These are phyloP conservation scores for Nemania serpens DNA, from an alignment of 2,329 filamentous ascomycete species.

Conservation along the genomic window DNA sequence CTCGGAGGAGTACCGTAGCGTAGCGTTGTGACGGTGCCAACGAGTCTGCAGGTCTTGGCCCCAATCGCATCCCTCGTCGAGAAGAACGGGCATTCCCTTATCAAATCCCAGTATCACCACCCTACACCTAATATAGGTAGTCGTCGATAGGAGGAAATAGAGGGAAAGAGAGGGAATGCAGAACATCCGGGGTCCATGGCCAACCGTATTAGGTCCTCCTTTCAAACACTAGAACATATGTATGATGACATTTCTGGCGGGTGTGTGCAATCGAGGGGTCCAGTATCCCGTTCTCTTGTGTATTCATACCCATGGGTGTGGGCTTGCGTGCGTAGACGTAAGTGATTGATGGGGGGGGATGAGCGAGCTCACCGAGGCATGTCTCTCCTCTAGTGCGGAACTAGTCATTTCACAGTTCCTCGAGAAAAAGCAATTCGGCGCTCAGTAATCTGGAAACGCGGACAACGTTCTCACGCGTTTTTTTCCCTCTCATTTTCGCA, in stretches of 20 bases:
- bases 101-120: conserved; percentile 13
- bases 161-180: background rate
- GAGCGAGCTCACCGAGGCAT: conserved; percentile 6
- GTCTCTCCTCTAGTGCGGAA: conserved; percentile 13
- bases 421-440: conserved; percentile 22
- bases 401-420: conserved; percentile 18
- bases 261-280: background rate
- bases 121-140: conserved; percentile 1
- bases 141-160: conserved; percentile 9
- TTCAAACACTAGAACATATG: background rate
- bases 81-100: conserved; percentile 6
- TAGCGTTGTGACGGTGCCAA: conserved; percentile 22
- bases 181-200: background rate
- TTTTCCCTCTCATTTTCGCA: conserved; percentile 12
- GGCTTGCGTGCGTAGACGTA: background rate
- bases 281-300: background rate
- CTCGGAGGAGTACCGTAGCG: conserved; percentile 9
- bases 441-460: conserved; percentile 10
- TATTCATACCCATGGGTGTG: background rate
- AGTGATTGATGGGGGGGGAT: background rate
- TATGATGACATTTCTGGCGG: background rate
- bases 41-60: conserved; percentile 21
- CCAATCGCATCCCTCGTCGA: conserved; percentile 21
- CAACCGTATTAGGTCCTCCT: background rate
- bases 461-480: conserved; percentile 12